These are phyloP conservation scores for Calonectria pauciramosa DNA, from an alignment of 2,329 filamentous ascomycete genomes.

Conservation along the genomic window DNA sequence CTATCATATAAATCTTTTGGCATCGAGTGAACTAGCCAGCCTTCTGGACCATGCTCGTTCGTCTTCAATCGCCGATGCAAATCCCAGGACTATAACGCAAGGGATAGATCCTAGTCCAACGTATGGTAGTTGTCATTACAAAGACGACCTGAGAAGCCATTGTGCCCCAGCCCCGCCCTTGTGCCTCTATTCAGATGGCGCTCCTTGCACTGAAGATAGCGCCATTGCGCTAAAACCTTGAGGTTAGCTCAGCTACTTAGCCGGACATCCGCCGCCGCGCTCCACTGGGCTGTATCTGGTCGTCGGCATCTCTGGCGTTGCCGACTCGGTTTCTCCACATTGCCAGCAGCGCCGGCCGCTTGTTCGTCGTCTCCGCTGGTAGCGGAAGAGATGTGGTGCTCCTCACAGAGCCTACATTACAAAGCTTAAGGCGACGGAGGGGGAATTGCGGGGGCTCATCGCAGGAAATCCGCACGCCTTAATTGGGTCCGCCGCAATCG, in stretches of 20 bases:
- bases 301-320: background rate
- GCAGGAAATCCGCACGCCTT: constrained; percentile 10
- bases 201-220: background rate
- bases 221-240: background rate
- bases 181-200: background rate
- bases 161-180: background rate
- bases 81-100: background rate
- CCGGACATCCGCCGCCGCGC: constrained; percentile 39
- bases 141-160: background rate
- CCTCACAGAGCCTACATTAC: constrained; percentile 2
- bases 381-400: constrained; percentile 7
- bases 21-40: background rate
- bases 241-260: background rate
- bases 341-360: background rate
- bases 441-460: constrained; percentile 1
- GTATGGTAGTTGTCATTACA: background rate
- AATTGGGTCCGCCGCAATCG: constrained; percentile 2
- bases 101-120: background rate
- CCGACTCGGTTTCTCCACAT: constrained; percentile 15
- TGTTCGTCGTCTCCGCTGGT: constrained; percentile 8
- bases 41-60: background rate
- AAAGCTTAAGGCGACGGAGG: background rate
- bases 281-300: constrained; percentile 7
- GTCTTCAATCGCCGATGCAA: background rate
- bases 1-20: background rate